These are phyloP conservation scores for Fusarium sp. DNA, from an alignment of 2,329 filamentous ascomycete genomes.

Conservation along the genomic window DNA sequence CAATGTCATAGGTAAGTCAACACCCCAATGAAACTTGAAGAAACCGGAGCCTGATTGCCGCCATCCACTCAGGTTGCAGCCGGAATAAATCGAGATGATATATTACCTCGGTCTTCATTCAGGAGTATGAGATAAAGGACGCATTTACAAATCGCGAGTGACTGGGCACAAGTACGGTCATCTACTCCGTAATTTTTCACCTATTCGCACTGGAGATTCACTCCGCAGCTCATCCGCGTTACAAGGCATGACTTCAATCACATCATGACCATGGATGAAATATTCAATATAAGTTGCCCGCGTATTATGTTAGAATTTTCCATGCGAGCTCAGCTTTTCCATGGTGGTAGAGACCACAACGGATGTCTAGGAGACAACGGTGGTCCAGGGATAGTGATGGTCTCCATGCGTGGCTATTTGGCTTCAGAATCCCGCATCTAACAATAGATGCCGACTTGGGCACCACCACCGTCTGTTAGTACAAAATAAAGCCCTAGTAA, in stretches of 20 bases:
- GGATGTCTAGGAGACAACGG: background rate
- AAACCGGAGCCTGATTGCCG: conserved; percentile 40
- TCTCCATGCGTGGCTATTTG: too few species aligned
- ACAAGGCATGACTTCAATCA: background rate
- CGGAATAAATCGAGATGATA: background rate
- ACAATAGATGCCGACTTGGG: background rate
- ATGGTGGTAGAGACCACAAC: background rate
- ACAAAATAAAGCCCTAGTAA: background rate
- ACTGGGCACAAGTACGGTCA: background rate
- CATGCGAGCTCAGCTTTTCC: background rate
- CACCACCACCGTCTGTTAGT: background rate
- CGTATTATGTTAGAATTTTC: background rate
- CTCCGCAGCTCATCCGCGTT: background rate
- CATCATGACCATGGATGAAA: background rate
- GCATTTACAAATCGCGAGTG: background rate
- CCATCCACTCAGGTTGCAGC: conserved; percentile 70
- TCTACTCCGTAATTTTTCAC: too few species aligned
- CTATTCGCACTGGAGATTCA: background rate
- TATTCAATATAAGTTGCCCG: background rate
- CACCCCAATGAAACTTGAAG: background rate
- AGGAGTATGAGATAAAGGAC: background rate
- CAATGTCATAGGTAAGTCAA: background rate
- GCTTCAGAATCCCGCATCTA: too few species aligned
- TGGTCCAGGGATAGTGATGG: background rate
- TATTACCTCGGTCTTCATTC: background rate